These are phyloP conservation scores for Ramichloridium luteum DNA, from an alignment of 2,329 filamentous ascomycete species.

Conservation along the genomic window DNA sequence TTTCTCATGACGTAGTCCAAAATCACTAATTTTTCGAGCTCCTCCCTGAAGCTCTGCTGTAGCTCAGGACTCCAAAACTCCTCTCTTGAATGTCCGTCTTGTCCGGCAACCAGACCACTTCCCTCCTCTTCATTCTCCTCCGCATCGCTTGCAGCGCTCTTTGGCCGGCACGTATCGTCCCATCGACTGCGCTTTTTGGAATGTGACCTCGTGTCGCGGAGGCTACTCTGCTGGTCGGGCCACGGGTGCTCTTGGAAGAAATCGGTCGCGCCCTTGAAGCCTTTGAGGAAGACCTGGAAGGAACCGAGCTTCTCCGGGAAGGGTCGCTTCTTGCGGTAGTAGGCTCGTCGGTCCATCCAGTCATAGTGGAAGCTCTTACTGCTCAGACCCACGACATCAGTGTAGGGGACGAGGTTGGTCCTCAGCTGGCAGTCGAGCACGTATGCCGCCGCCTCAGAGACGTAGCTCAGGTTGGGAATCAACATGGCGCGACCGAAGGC, in stretches of 20 bases:
- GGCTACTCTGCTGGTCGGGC: slow-evolving; percentile 71
- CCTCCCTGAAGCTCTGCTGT: slow-evolving; percentile 86
- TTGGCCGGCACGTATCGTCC: slow-evolving; percentile 70
- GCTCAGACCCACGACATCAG: slow-evolving; percentile 83
- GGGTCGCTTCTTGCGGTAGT: slow-evolving; percentile 73
- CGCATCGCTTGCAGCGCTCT: slow-evolving; percentile 44
- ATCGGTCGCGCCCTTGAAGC: slow-evolving; percentile 91
- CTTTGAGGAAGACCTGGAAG: slow-evolving; percentile 94
- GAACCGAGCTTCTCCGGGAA: slow-evolving; percentile 85
- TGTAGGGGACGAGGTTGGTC: slow-evolving; percentile 90
- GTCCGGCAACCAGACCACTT: slow-evolving; percentile 15
- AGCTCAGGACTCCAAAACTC: slow-evolving; percentile 81
- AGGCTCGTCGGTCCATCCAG: slow-evolving; percentile 86
- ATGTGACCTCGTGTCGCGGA: slow-evolving; percentile 51
- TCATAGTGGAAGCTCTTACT: slow-evolving; percentile 98
- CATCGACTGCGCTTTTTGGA: slow-evolving; percentile 61
- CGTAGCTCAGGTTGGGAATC: slow-evolving; percentile 94
- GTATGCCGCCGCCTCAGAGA: slow-evolving; percentile 94
- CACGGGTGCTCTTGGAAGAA: slow-evolving; percentile 92
- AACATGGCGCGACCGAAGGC: slow-evolving; percentile 91
- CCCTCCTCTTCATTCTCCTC: slow-evolving; percentile 18
- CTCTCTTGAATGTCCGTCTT: slow-evolving; percentile 25
- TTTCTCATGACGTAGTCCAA: slow-evolving; percentile 99
- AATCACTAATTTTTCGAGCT: slow-evolving; percentile 93
- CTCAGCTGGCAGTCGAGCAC: slow-evolving; percentile 81